These are phyloP conservation scores for Prunus mongolica DNA, from an alignment of 306 rosid species.

Conservation along the genomic window DNA sequence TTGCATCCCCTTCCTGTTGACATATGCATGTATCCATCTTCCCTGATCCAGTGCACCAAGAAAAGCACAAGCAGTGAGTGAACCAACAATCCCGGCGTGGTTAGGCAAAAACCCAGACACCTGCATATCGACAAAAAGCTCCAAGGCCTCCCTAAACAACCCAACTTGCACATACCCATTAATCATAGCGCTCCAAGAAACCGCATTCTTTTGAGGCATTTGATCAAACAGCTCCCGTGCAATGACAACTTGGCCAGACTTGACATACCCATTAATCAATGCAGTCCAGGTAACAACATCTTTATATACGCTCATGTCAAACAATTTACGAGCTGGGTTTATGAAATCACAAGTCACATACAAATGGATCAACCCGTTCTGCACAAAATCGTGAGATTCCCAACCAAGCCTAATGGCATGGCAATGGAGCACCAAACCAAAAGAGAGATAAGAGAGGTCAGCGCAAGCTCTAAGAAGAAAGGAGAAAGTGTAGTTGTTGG, in stretches of 20 bases:
- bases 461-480: constrained; percentile 37
- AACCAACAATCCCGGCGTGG: constrained; percentile 37
- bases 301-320: constrained; percentile 23
- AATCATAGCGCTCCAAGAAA: constrained; percentile 52
- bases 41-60: constrained; percentile 51
- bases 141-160: constrained; percentile 41
- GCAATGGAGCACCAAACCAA: constrained; percentile 33
- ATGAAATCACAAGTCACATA: constrained; percentile 28
- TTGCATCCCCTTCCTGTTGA: constrained; percentile 25
- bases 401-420: constrained; percentile 37
- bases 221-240: constrained; percentile 39
- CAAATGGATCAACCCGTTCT: constrained; percentile 44
- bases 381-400: constrained; percentile 52
- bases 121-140: constrained; percentile 40
- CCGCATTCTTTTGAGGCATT: constrained; percentile 42
- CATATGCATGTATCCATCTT: constrained; percentile 49
- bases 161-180: constrained; percentile 43
- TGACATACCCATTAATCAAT: constrained; percentile 40
- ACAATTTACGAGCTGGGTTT: constrained; percentile 31
- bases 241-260: constrained; percentile 15
- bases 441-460: constrained; percentile 20
- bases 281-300: constrained; percentile 49
- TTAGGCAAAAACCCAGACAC: constrained; percentile 31
- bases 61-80: constrained; percentile 41
- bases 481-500: constrained; percentile 45